Percentiles rank a stretch among this genome's conserved stretches.
These are phyloP conservation scores for Coemansia sp. DNA, from an alignment of 192 early-diverging fungal species.

Conservation along the genomic window DNA sequence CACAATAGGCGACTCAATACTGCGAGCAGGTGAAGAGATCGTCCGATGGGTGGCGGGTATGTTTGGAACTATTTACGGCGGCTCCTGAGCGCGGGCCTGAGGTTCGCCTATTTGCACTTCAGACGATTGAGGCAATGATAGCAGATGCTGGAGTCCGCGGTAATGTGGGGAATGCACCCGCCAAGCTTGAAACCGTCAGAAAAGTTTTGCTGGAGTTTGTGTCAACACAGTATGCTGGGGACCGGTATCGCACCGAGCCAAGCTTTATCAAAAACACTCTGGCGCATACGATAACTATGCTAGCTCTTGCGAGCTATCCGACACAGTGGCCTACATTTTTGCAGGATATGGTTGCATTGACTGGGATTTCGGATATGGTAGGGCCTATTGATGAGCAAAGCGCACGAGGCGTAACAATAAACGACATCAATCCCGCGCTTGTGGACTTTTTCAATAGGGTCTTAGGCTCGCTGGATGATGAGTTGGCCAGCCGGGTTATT, in stretches of 20 bases:
- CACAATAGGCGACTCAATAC: constrained; percentile 71
- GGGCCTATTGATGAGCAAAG: constrained; percentile 48
- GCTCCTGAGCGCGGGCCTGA: constrained; percentile 73
- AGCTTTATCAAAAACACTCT: constrained; percentile 79
- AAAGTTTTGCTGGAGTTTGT: constrained; percentile 42
- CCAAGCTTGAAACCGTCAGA: constrained; percentile 36
- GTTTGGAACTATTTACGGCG: constrained; percentile 74
- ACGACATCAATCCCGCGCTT: constrained; percentile 52
- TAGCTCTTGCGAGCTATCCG: constrained; percentile 83
- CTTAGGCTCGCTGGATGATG: constrained; percentile 79
- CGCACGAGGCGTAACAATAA: constrained; percentile 49
- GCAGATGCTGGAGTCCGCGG: constrained; percentile 26
- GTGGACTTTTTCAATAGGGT: constrained; percentile 79
- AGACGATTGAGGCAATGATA: constrained; percentile 68
- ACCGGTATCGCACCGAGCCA: constrained; percentile 37
- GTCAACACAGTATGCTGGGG: constrained; percentile 31
- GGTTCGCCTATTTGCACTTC: constrained; percentile 81
- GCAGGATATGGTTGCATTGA: constrained; percentile 73
- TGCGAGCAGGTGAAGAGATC: constrained; percentile 78
- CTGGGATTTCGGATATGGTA: constrained; percentile 51
- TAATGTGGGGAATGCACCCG: constrained; percentile 24
- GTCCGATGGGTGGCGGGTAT: constrained; percentile 82
- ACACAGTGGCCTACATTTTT: constrained; percentile 86
- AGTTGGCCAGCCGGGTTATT: constrained; percentile 75
- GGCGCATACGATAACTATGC: constrained; percentile 72